phyloP scores from a whole-genome alignment of 164 flowering plant species.

The Kingdonia uniflora region DNA sequence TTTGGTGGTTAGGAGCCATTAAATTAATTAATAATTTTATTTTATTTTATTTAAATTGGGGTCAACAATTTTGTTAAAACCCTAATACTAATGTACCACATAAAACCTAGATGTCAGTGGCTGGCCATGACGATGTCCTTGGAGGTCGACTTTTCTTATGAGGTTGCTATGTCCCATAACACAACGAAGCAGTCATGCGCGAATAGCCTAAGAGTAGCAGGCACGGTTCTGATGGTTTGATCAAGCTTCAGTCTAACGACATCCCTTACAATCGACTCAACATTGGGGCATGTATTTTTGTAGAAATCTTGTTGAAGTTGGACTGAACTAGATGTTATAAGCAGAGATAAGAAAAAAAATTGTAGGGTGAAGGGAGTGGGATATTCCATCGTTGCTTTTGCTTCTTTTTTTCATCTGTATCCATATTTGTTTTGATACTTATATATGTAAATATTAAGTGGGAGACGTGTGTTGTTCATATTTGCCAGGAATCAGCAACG shows the following conservation, averaged over 20 bases:
- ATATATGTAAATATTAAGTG: constrained; percentile 2
- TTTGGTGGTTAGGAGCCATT: no score
- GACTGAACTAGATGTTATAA: constrained; percentile 23
- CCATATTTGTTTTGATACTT: no score
- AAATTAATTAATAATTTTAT: no score
- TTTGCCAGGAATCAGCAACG: constrained; percentile 14
- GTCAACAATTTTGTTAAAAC: no score
- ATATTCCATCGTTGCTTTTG: constrained; percentile 9
- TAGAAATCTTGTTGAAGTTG: constrained; percentile 53
- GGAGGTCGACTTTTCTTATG: no score
- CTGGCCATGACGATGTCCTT: no score
- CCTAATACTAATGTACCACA: no score
- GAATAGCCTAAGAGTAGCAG: constrained; percentile 73
- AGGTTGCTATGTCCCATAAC: no score
- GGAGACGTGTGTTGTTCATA: constrained; percentile 3
- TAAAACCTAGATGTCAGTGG: no score
- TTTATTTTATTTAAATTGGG: no score
- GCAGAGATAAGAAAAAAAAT: constrained; percentile 8
- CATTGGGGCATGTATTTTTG: constrained; percentile 57
- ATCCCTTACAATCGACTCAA: constrained; percentile 49
- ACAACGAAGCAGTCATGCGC: constrained; percentile 92
- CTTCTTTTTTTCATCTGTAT: constrained; percentile 2
- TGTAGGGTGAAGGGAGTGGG: constrained; percentile 3
- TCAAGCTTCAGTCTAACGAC: constrained; percentile 44
- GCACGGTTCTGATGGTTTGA: constrained; percentile 73